A percentile compares a stretch with the other conserved stretches of the same genome.
These are phyloP conservation scores for Thymus mandschuricus DNA, from an alignment of 257 asterid genomes.

Conservation along the genomic window DNA sequence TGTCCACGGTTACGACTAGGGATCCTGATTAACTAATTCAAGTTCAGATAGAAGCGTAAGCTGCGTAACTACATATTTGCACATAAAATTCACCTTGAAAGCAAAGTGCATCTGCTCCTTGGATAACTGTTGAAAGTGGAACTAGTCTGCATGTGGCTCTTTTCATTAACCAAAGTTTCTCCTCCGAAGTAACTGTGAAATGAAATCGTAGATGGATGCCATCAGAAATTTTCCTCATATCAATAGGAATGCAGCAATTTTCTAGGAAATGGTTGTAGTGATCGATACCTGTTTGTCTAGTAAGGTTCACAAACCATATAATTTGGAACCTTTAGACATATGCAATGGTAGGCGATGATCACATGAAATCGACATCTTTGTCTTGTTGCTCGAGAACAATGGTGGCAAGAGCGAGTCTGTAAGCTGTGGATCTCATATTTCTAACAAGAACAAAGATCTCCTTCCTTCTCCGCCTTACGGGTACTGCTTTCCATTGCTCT, in stretches of 20 bases:
- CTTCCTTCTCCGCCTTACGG: slow-evolving; percentile 59
- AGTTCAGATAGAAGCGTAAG: too few species aligned
- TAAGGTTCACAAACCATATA: slow-evolving; percentile 7
- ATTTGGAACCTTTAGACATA: not conserved
- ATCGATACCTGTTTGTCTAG: slow-evolving; percentile 10
- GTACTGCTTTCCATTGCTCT: slow-evolving; percentile 69
- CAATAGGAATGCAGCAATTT: not conserved
- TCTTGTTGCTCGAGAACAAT: slow-evolving; percentile 75
- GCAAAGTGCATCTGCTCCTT: not conserved
- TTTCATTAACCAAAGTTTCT: not conserved
- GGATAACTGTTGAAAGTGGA: not conserved
- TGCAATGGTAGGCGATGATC: slow-evolving; percentile 32
- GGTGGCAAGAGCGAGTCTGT: slow-evolving; percentile 85
- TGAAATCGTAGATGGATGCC: not conserved
- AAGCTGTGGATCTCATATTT: slow-evolving; percentile 86
- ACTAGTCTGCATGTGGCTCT: not conserved
- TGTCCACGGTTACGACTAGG: not conserved
- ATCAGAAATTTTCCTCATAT: not conserved
- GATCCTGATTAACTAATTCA: not conserved
- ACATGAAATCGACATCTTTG: slow-evolving; percentile 59
- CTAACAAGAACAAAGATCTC: slow-evolving; percentile 87
- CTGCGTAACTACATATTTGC: too few species aligned
- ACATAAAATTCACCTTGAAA: not conserved
- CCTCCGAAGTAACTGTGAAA: not conserved
- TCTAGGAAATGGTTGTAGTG: slow-evolving; percentile 2